Base-by-base conservation (phyloP, 768 basidiomycete species). In the Mycena rebaudengoi region DNA sequence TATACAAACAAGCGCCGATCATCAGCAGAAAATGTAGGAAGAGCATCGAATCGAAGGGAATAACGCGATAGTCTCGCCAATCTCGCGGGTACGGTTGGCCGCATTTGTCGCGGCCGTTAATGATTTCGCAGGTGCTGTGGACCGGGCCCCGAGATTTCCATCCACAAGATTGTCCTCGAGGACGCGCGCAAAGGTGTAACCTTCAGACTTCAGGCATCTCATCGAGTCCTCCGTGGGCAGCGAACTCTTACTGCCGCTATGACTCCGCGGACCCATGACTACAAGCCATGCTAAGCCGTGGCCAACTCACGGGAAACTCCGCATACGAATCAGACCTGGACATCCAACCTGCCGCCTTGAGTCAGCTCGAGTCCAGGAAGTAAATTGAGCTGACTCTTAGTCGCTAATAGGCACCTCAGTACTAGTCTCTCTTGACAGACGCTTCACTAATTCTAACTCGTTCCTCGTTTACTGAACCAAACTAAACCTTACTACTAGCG, bases 1-100 rank as follows among this genome's bases (percentile, higher is more conserved):
- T n/a, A 30, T 13, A 37, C 12, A 33, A 8, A 7, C 30, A 37
- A 16, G 16, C 52, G 52, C 33, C 64, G 64, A 65, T 65, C 64
- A 65, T 65, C 64, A 65, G 64, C 64, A 46, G 52, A 51, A 53
- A 48, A 23, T 28, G 29, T n/a, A 14, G 46, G 28, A 60, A 35
- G 21, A 35, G 49, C 26, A 25, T 12, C 14, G n/a, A 50, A 65
- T 65, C 64, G 64, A 50, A 52, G 30, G 2, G 40, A 41, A 28
- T 46, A n/a, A 13, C 37, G 33, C 44, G 44, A 52, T 39, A 49
- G 30, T 41, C 18, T 33, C 40, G 39, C 30, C 29, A 51, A 20
- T 20, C 44, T 63, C 49, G 12, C 40, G 48, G 49, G 53, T 25
- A 40, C 50, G 28, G 6, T 45, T 62, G 52, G 44, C 60, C 29